Evolutionary conservation across 2,329 filamentous ascomycete species (phyloP).

Genomic region (Microdochium paspali): DNA sequence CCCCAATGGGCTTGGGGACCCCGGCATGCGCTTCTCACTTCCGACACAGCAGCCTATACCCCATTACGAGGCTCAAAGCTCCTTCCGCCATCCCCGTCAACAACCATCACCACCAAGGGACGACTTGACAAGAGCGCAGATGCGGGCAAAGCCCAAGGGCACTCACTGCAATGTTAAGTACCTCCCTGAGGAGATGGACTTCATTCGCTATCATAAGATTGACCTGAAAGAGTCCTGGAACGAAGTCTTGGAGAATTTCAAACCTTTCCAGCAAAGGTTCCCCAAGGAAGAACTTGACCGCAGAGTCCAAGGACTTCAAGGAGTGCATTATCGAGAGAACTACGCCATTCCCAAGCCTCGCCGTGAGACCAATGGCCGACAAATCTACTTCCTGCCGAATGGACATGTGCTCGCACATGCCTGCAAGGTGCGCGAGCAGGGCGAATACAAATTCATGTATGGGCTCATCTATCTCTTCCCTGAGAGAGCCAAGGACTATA

Average conservation of each 20-base stretch:
- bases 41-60: background rate
- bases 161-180: conserved; percentile 21
- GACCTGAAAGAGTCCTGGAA: conserved; percentile 14
- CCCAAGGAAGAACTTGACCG: conserved; percentile 11
- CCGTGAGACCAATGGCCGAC: conserved; percentile 7
- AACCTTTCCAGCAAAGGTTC: conserved; percentile 7
- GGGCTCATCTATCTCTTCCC: conserved; percentile 30
- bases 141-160: conserved; percentile 2
- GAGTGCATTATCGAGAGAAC: conserved; percentile 18
- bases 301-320: conserved; percentile 16
- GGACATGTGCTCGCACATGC: conserved; percentile 12
- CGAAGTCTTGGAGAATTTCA: conserved; percentile 8
- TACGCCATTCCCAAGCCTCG: conserved; percentile 10
- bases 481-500: conserved; percentile 33
- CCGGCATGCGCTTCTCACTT: background rate
- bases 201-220: conserved; percentile 16
- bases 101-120: background rate
- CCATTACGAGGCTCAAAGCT: background rate
- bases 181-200: conserved; percentile 15
- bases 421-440: conserved; percentile 15
- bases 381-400: conserved; percentile 12
- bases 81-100: background rate
- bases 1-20: background rate
- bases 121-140: background rate
- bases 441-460: conserved; percentile 12